Conservation (phyloP, 768 basidiomycete species). For the Lentinula sp. region DNA sequence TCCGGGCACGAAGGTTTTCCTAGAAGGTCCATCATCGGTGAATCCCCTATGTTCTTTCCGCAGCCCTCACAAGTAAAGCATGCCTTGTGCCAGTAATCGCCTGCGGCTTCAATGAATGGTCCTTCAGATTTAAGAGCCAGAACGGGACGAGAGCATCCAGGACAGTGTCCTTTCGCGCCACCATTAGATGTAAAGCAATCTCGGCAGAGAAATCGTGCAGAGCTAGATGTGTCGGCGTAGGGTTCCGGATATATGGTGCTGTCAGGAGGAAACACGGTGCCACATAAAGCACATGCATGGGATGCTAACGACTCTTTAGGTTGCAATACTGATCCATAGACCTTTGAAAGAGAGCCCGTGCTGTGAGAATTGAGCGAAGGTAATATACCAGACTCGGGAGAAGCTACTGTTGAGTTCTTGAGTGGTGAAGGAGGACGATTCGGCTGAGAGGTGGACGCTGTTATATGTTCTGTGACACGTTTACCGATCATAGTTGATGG, state of each 20-base stretch:
- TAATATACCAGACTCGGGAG: constrained; percentile 55
- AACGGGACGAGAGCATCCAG: constrained; percentile 62
- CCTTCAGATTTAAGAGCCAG: constrained; percentile 74
- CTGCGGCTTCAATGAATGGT: constrained; percentile 65
- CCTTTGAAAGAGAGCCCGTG: constrained; percentile 55
- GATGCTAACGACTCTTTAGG: constrained; percentile 67
- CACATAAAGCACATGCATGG: constrained; percentile 65
- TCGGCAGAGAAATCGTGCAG: constrained; percentile 64
- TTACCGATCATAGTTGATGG: constrained; percentile 31
- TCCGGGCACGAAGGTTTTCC: constrained; percentile 75
- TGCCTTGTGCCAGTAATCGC: constrained; percentile 72
- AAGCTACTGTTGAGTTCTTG: constrained; percentile 44
- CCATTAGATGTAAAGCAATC: constrained; percentile 67
- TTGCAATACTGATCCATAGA: constrained; percentile 80
- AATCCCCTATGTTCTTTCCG: constrained; percentile 62
- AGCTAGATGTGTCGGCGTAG: constrained; percentile 16
- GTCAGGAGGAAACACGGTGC: constrained; percentile 65
- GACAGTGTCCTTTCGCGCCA: constrained; percentile 73
- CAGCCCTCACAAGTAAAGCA: constrained; percentile 78
- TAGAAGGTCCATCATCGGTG: constrained; percentile 78
- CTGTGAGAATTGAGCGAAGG: constrained; percentile 45
- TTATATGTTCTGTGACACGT: constrained; percentile 54
- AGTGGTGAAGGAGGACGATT: constrained; percentile 51
- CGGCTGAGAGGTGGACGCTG: constrained; percentile 36
- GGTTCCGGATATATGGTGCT: constrained; percentile 85